A percentile compares a stretch with the other conserved stretches of the same genome.
Conservation (phyloP, 2,329 filamentous ascomycete species). For the Diatrype stigma region DNA sequence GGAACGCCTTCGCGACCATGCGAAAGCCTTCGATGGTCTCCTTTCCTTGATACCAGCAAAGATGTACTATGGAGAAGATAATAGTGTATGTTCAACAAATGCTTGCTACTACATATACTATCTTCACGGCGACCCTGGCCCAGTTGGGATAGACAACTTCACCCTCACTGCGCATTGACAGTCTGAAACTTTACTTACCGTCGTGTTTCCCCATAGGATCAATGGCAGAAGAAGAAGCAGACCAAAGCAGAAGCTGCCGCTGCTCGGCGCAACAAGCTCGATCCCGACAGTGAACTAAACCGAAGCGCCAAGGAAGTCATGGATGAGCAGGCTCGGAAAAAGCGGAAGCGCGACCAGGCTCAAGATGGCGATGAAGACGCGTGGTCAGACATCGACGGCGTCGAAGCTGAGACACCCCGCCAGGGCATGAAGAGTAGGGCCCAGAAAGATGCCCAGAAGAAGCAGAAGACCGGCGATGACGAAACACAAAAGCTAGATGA, state of each 20-base stretch:
- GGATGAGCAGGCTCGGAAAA: conserved; percentile 73
- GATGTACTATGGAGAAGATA: conserved; percentile 85
- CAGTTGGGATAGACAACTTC: too few species aligned
- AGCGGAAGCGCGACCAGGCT: conserved; percentile 62
- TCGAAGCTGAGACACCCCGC: conserved; percentile 57
- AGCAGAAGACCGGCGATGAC: conserved; percentile 48
- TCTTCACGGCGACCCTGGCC: conserved; percentile 2
- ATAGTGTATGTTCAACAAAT: conserved; percentile 72
- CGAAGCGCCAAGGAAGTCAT: conserved; percentile 84
- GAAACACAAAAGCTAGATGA: conserved; percentile 31
- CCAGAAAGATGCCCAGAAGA: conserved; percentile 39
- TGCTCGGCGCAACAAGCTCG: conserved; percentile 82
- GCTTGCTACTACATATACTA: conserved; percentile 6
- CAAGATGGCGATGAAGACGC: conserved; percentile 43
- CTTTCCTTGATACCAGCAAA: conserved; percentile 86
- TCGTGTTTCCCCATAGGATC: conserved; percentile 54
- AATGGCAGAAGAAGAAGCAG: conserved; percentile 95
- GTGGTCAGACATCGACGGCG: conserved; percentile 42
- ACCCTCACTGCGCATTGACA: not conserved
- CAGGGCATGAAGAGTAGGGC: conserved; percentile 56
- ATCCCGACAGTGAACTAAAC: conserved; percentile 80
- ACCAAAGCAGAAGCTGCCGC: conserved; percentile 82
- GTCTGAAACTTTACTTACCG: conserved; percentile 9
- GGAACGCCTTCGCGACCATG: conserved; percentile 54
- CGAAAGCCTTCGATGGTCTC: conserved; percentile 80